These are phyloP conservation scores for Amoebophrya sp. DNA, from an alignment of 169 alveolate genomes.

Conservation along the genomic window DNA sequence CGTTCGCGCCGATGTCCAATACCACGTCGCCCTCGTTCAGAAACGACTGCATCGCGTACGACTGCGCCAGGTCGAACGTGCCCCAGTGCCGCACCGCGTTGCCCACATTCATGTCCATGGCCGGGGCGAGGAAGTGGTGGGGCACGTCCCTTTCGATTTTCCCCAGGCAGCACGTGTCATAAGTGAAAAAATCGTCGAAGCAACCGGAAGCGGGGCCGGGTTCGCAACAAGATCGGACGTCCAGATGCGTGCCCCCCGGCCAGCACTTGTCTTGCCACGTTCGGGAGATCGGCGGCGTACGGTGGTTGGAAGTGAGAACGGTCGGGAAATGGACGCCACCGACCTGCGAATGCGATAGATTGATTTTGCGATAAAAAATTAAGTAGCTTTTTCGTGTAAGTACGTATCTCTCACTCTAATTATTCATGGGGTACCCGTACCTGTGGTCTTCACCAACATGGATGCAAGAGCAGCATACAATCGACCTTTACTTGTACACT, in stretches of 20 bases:
- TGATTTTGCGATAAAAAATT: no score
- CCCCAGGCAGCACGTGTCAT: neutral
- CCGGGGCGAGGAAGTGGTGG: neutral
- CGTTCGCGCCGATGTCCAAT: constrained; percentile 41
- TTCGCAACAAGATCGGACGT: no score
- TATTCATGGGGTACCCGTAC: no score
- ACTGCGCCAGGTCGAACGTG: constrained; percentile 16
- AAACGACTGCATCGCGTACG: neutral
- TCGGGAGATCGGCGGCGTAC: neutral
- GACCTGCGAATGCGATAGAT: neutral
- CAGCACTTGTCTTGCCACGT: neutral
- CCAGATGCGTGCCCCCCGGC: no score
- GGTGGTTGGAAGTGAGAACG: neutral
- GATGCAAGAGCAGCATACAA: no score
- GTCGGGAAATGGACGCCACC: neutral
- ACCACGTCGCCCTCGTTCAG: constrained; percentile 31
- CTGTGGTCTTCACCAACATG: no score
- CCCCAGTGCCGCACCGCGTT: constrained; percentile 7
- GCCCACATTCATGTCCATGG: neutral
- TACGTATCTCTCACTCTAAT: no score
- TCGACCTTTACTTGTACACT: no score
- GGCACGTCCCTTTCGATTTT: neutral
- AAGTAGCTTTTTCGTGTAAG: no score
- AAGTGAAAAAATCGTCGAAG: neutral
- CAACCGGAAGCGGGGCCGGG: no score